These are phyloP conservation scores for Huiozyma sinensis DNA, from an alignment of 805 yeast species.

Conservation along the genomic window DNA sequence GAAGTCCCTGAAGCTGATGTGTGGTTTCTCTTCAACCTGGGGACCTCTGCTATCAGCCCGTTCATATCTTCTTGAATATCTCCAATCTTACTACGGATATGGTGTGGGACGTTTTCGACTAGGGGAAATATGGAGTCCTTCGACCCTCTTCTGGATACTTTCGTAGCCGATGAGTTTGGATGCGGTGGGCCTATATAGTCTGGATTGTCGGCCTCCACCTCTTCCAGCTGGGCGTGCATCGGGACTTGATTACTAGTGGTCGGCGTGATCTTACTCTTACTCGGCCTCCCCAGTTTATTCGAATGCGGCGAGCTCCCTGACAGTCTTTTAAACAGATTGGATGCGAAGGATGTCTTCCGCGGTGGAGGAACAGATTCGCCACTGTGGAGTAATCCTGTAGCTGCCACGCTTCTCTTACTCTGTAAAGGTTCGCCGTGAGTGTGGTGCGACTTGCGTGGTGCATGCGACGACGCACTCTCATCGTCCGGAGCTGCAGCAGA, in stretches of 20 bases:
- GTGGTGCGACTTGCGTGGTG: too few species aligned
- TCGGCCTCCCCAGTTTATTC: background rate
- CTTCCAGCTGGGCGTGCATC: background rate
- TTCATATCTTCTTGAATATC: too few species aligned
- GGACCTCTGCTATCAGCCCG: too few species aligned
- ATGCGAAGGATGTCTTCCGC: slow-evolving; percentile 22
- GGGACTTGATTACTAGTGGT: background rate
- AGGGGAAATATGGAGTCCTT: background rate
- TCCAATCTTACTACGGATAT: background rate
- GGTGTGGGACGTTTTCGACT: background rate
- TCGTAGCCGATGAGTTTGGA: background rate
- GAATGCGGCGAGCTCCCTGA: slow-evolving; percentile 5
- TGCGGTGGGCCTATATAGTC: too few species aligned
- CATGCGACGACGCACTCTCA: too few species aligned
- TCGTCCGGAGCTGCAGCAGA: background rate
- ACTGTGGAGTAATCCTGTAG: too few species aligned
- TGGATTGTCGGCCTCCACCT: too few species aligned
- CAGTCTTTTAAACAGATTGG: slow-evolving; percentile 15
- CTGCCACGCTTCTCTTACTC: background rate
- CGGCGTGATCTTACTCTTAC: too few species aligned
- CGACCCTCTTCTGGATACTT: background rate
- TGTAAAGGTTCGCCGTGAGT: background rate
- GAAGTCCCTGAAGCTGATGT: too few species aligned
- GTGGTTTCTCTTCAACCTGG: too few species aligned
- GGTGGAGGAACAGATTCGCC: slow-evolving; percentile 4